Conservation (phyloP, 257 asterid genomes). For the Solanum peruvianum region DNA sequence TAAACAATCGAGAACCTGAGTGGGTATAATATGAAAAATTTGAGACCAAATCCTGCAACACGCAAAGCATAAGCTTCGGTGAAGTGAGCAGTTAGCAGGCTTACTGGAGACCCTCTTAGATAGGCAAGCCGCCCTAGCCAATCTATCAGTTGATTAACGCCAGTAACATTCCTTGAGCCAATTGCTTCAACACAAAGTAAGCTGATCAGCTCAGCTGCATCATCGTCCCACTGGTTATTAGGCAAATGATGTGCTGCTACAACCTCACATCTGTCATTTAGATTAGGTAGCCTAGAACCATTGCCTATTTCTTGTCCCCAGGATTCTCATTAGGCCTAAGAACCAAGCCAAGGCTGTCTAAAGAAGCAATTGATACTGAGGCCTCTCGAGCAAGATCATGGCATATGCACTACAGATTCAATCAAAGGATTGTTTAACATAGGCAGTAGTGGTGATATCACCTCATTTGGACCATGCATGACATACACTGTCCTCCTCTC, state of each 20-base stretch:
- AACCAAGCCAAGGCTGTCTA: constrained; percentile 38
- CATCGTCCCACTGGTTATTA: constrained; percentile 32
- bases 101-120: constrained; percentile 63
- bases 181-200: constrained; percentile 75
- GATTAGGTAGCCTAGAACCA: constrained; percentile 41
- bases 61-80: constrained; percentile 74
- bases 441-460: constrained; percentile 38
- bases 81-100: constrained; percentile 72
- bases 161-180: constrained; percentile 39
- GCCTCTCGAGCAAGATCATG: constrained; percentile 36
- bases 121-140: constrained; percentile 87
- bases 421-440: constrained; percentile 69
- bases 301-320: constrained; percentile 32
- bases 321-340: constrained; percentile 26
- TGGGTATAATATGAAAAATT: constrained; percentile 47
- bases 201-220: constrained; percentile 56
- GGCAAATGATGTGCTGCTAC: constrained; percentile 24
- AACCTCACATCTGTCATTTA: constrained; percentile 14
- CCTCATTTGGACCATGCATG: constrained; percentile 27
- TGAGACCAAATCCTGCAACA: constrained; percentile 74
- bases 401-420: constrained; percentile 41
- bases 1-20: constrained; percentile 55
- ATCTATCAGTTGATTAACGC: constrained; percentile 46
- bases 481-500: constrained; percentile 46
- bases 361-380: constrained; percentile 58